phyloP scores from a whole-genome alignment of 371 early-diverging fungal species.

The Apophysomyces ossiformis region DNA sequence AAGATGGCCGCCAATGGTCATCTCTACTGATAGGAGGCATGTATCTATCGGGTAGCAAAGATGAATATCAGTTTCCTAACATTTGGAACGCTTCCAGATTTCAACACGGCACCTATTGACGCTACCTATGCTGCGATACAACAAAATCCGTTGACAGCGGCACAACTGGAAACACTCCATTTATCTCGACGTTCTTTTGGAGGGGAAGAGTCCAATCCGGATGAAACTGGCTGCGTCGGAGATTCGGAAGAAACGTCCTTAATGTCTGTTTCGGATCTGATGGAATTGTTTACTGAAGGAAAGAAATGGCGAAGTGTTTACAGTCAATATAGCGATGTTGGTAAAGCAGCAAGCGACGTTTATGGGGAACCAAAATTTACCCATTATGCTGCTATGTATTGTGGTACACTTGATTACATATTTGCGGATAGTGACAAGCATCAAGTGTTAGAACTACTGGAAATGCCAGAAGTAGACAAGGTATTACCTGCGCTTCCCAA shows the following conservation, averaged over 20 bases:
- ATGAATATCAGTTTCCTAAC: neutral
- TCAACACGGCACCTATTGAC: constrained; percentile 60
- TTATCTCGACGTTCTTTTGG: constrained; percentile 26
- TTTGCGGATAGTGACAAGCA: constrained; percentile 34
- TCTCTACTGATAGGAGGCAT: constrained; percentile 37
- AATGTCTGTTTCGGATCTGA: constrained; percentile 23
- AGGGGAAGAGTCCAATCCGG: constrained; percentile 3
- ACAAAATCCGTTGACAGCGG: constrained; percentile 14
- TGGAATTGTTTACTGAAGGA: constrained; percentile 29
- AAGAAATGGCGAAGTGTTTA: constrained; percentile 42
- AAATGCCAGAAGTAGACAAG: constrained; percentile 43
- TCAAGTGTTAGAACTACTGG: constrained; percentile 25
- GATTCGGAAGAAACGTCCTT: neutral
- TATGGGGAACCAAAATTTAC: constrained; percentile 60
- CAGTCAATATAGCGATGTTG: constrained; percentile 27
- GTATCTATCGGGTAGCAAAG: neutral
- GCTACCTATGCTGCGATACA: constrained; percentile 43
- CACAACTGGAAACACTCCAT: constrained; percentile 28
- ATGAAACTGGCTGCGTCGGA: neutral
- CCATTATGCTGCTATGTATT: constrained; percentile 55
- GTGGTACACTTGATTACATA: constrained; percentile 61
- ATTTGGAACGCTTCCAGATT: constrained; percentile 35
- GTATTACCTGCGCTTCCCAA: constrained; percentile 59
- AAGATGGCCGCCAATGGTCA: constrained; percentile 23
- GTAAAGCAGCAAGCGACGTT: constrained; percentile 7